A percentile compares a stretch with the other conserved stretches of the same genome.
phyloP scores from a whole-genome alignment of 345 rosid genomes.

The Eucalyptus guilfoylei region DNA sequence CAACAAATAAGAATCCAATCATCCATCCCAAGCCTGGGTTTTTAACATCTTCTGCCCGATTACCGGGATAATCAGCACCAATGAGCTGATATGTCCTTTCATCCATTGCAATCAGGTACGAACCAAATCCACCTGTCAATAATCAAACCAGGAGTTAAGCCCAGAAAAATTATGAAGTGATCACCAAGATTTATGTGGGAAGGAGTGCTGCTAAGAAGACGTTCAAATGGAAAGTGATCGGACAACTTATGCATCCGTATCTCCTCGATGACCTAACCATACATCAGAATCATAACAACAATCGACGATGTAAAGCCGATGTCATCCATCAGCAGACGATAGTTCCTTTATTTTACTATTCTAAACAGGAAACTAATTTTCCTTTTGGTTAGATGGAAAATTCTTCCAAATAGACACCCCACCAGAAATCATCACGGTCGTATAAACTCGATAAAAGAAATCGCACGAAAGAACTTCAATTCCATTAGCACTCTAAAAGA shows the following conservation, averaged over 20 bases:
- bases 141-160: neutral
- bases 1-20: conserved; percentile 79
- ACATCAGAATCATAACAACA: neutral
- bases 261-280: neutral
- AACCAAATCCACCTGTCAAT: conserved; percentile 74
- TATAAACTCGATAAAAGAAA: neutral
- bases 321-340: neutral
- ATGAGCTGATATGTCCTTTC: conserved; percentile 72
- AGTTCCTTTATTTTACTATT: neutral
- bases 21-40: conserved; percentile 88
- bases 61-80: conserved; percentile 81
- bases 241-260: neutral
- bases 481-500: neutral
- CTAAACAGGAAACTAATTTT: neutral
- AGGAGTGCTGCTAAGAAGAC: neutral
- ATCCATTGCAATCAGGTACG: conserved; percentile 84
- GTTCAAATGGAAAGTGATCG: neutral
- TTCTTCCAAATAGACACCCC: neutral
- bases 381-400: neutral
- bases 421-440: neutral
- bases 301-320: neutral
- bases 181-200: neutral
- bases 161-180: neutral
- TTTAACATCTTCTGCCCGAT: conserved; percentile 53
- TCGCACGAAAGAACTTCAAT: neutral